A percentile compares a stretch with the other conserved stretches of the same genome.
phyloP scores from a whole-genome alignment of 176 grass and related monocot genomes.

The Themeda triandra region DNA sequence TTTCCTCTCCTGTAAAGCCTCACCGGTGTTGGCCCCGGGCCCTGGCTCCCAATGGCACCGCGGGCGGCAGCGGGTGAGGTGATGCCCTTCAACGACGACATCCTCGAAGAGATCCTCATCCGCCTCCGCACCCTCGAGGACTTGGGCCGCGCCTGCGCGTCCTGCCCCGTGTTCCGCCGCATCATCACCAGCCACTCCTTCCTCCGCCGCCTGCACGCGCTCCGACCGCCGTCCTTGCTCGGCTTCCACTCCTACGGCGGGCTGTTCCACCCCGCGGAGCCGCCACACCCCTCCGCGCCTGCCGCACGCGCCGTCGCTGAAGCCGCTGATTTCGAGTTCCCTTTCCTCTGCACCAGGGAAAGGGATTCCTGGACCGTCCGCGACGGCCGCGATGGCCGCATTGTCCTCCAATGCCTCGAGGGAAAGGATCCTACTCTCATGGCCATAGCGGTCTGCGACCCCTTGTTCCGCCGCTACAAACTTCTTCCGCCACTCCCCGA shows the following conservation, averaged over 20 bases:
- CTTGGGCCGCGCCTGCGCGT: conserved; percentile 1
- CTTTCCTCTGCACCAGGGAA: conserved; percentile 6
- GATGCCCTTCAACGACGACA: not conserved
- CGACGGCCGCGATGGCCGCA: conserved; percentile 17
- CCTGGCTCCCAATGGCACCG: too few species aligned
- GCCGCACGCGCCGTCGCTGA: not conserved
- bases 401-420: conserved; percentile 13
- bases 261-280: not conserved
- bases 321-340: conserved; percentile 14
- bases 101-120: conserved; percentile 29
- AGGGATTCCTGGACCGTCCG: not conserved
- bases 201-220: conserved; percentile 25
- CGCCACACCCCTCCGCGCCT: not conserved
- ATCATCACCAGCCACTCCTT: conserved; percentile 12
- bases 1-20: too few species aligned
- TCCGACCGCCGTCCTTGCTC: conserved; percentile 16
- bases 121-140: not conserved
- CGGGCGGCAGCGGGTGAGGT: too few species aligned
- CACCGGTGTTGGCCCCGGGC: too few species aligned
- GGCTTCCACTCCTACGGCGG: not conserved
- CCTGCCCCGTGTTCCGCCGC: not conserved
- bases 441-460: conserved; percentile 25
- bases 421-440: not conserved
- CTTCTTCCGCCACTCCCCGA: not conserved
- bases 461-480: not conserved